phyloP scores from a whole-genome alignment of 148 eudicot species.

The Vaccinium vitisidaea region DNA sequence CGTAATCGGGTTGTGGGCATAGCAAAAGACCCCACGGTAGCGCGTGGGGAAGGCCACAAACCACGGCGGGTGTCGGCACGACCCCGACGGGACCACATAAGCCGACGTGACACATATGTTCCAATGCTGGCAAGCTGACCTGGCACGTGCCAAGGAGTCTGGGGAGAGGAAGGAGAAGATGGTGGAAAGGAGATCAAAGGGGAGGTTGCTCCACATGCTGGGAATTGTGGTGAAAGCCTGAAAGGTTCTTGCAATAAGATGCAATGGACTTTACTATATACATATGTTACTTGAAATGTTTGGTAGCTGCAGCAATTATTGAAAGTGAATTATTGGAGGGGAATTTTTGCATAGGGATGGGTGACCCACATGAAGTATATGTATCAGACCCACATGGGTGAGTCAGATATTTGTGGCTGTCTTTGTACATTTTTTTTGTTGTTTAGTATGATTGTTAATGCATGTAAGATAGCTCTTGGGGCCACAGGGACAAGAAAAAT shows the following conservation, averaged over 20 bases:
- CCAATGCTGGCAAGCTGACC: conserved; percentile 45
- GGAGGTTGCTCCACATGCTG: conserved; percentile 54
- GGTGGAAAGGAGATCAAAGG: conserved; percentile 45
- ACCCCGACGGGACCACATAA: neutral
- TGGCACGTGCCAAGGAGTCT: conserved; percentile 52
- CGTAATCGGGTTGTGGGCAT: conserved; percentile 34
- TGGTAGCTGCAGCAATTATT: conserved; percentile 13
- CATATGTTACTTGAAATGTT: neutral
- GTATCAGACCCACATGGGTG: conserved; percentile 26
- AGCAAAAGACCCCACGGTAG: conserved; percentile 32
- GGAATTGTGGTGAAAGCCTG: neutral
- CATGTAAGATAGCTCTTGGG: neutral
- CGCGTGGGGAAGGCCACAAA: conserved; percentile 43
- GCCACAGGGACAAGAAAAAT: conserved; percentile 7
- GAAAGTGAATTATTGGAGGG: conserved; percentile 22
- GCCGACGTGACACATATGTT: conserved; percentile 20
- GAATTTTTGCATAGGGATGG: conserved; percentile 31
- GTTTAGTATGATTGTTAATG: neutral
- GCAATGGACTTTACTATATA: neutral
- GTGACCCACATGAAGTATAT: conserved; percentile 31
- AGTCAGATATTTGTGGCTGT: neutral
- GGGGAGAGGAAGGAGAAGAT: conserved; percentile 56
- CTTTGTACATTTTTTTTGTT: conserved; percentile 11
- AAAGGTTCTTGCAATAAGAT: neutral
- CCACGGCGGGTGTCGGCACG: conserved; percentile 37